phyloP scores from a whole-genome alignment of 2,329 filamentous ascomycete species.

The Fusarium sp. region DNA sequence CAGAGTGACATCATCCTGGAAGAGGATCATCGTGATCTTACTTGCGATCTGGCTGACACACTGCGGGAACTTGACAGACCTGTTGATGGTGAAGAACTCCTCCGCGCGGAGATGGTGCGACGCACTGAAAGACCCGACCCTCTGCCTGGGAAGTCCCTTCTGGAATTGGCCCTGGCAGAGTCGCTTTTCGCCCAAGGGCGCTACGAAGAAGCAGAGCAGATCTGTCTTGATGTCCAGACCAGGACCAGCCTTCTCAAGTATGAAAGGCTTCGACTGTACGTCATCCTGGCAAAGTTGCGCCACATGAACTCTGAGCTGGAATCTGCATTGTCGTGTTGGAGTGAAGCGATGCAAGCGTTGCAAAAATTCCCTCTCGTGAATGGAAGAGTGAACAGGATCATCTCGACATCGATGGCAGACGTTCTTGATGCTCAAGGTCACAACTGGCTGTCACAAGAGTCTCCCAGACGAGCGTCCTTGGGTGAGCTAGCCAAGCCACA shows the following conservation, averaged over 20 bases:
- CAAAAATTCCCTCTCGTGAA: conserved; percentile 34
- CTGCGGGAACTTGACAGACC: conserved; percentile 34
- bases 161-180: conserved; percentile 35
- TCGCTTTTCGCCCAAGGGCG: conserved; percentile 34
- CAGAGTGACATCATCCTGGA: conserved; percentile 26
- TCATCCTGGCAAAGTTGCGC: conserved; percentile 34
- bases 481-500: conserved; percentile 33
- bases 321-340: conserved; percentile 31
- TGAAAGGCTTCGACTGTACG: conserved; percentile 28
- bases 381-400: conserved; percentile 31
- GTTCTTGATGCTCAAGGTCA: conserved; percentile 35
- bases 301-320: conserved; percentile 32
- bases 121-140: conserved; percentile 17
- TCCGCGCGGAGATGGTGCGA: conserved; percentile 28
- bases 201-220: conserved; percentile 25
- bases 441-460: conserved; percentile 34
- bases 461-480: conserved; percentile 31
- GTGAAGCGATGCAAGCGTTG: conserved; percentile 34
- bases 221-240: conserved; percentile 25
- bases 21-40: conserved; percentile 35
- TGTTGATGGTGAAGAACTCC: conserved; percentile 19
- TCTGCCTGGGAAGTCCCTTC: conserved; percentile 28
- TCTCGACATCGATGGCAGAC: conserved; percentile 33
- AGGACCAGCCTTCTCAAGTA: conserved; percentile 35
- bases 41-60: conserved; percentile 36